Base-by-base conservation (phyloP, 2,329 filamentous ascomycete species). In the Cryphonectria nitschkei region DNA sequence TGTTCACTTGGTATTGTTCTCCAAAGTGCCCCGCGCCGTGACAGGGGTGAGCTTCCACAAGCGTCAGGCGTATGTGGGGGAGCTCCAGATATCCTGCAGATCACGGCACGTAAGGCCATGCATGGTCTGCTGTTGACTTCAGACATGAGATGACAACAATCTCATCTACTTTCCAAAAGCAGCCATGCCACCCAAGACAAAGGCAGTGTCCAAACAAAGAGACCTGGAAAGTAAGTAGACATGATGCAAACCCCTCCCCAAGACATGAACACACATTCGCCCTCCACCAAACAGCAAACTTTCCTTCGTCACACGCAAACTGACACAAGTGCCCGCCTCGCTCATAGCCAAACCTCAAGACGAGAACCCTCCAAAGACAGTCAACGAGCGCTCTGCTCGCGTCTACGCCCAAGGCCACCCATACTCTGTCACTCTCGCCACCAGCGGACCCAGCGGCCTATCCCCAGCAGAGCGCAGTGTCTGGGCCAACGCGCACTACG, bases 341-440 rank as follows among this genome's bases (percentile, higher is more conserved):
- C 54, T 74, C 69, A 41, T 71, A 76, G 69, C 74, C 69, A 69
- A 74, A 75, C 75, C 79, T 60, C 73, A 79, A 67, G 78, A 81
- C 69, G 76, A 79, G 43, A 72, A 79, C 6, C 76, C 78, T 34
- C 81, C 82, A 13, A 79, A 81, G 73, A 89, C 87, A 22, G 76
- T 88, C 75, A 80, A 81, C 78, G 83, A 87, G 72, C 84, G 82
- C 67, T 83, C 83, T 73, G 78, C 80, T 70, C 80, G 84, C 71
- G 83, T 82, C 70, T 85, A 83, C 81, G 82, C 84, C 79, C 80
- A 82, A 70, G 85, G 84, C 68, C 86, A 86, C 74, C 86, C 86
- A 11, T 77, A 84, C 80, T 81, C 84, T 70, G 79, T 82, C 70
- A 78, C 81, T 43, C 79, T 83, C 74, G 82, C 84, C 72, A 78